Evolutionary conservation across 2,329 filamentous ascomycete species (phyloP).

Genomic region (Verticillium zaregamsianum): DNA sequence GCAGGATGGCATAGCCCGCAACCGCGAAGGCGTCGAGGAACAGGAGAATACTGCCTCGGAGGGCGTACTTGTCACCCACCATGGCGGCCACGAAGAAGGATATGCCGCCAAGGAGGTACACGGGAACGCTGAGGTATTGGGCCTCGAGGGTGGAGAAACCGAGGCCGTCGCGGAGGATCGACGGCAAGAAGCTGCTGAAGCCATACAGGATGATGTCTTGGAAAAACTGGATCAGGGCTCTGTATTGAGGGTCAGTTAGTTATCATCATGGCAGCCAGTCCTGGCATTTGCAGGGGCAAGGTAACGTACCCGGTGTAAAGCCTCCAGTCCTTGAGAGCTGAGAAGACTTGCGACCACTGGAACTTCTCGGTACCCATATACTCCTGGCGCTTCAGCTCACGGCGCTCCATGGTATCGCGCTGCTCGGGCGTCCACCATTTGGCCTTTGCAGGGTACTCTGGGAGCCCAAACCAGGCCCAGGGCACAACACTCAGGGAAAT

Average conservation of each 20-base stretch:
- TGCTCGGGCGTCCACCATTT: constrained; percentile 44
- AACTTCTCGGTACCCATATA: constrained; percentile 46
- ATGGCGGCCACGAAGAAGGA: constrained; percentile 38
- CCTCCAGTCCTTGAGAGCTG: constrained; percentile 44
- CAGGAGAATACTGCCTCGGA: constrained; percentile 46
- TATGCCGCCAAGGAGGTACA: constrained; percentile 45
- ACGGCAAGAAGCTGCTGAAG: constrained; percentile 53
- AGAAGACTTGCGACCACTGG: constrained; percentile 42
- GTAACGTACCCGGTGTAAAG: constrained; percentile 37
- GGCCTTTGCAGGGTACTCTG: constrained; percentile 38
- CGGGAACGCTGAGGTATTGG: constrained; percentile 51
- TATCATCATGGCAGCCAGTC: background rate
- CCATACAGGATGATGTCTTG: constrained; percentile 49
- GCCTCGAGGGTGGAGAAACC: constrained; percentile 44
- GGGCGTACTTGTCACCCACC: constrained; percentile 35
- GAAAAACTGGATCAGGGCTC: constrained; percentile 43
- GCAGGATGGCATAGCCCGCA: constrained; percentile 42
- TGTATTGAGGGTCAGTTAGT: background rate
- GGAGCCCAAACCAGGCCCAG: constrained; percentile 40
- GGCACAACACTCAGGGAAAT: constrained; percentile 32
- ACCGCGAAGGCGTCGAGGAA: constrained; percentile 44
- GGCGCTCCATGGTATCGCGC: constrained; percentile 43
- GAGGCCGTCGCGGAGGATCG: constrained; percentile 43
- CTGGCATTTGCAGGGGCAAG: background rate
- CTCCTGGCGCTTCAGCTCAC: constrained; percentile 35